Evolutionary conservation across 768 basidiomycete species (phyloP).

Genomic region (Hygrocybe punicea): DNA sequence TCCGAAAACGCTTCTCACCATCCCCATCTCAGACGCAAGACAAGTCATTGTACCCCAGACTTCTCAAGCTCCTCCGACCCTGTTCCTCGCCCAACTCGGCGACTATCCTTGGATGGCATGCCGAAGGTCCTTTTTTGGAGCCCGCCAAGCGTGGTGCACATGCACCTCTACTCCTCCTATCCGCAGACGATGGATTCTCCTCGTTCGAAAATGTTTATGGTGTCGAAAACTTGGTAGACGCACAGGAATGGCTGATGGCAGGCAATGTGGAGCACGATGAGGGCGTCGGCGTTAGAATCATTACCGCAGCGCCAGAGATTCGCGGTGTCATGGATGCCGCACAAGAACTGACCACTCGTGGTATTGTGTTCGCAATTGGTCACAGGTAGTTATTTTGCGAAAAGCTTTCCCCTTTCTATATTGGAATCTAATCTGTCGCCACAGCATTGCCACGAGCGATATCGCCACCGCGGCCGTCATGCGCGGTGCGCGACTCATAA

Average conservation of each 20-base stretch:
- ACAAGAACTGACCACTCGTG: conserved; percentile 53
- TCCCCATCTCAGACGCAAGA: conserved; percentile 93
- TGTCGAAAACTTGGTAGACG: conserved; percentile 54
- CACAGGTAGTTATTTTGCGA: conserved; percentile 57
- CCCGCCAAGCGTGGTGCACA: conserved; percentile 83
- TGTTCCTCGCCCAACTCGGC: conserved; percentile 63
- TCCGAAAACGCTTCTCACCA: conserved; percentile 9
- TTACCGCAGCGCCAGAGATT: conserved; percentile 86
- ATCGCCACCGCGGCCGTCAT: conserved; percentile 67
- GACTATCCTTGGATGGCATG: conserved; percentile 83
- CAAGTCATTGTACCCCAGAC: conserved; percentile 65
- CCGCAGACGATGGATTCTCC: conserved; percentile 59
- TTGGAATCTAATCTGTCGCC: conserved; percentile 7
- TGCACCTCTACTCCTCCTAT: conserved; percentile 58
- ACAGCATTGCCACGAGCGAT: conserved; percentile 70
- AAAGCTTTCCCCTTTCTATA: background rate
- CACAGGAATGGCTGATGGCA: conserved; percentile 71
- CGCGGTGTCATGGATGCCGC: conserved; percentile 76
- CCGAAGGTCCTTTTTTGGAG: conserved; percentile 86
- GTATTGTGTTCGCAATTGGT: conserved; percentile 80
- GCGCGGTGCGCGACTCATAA: conserved; percentile 79
- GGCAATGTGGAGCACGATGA: too few relatives aligned
- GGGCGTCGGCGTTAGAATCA: conserved; percentile 67
- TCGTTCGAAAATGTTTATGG: conserved; percentile 78
- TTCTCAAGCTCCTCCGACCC: conserved; percentile 66